These are phyloP conservation scores for Klebsormidium nitens DNA, from an alignment of 139 green algal genomes.

Conservation along the genomic window DNA sequence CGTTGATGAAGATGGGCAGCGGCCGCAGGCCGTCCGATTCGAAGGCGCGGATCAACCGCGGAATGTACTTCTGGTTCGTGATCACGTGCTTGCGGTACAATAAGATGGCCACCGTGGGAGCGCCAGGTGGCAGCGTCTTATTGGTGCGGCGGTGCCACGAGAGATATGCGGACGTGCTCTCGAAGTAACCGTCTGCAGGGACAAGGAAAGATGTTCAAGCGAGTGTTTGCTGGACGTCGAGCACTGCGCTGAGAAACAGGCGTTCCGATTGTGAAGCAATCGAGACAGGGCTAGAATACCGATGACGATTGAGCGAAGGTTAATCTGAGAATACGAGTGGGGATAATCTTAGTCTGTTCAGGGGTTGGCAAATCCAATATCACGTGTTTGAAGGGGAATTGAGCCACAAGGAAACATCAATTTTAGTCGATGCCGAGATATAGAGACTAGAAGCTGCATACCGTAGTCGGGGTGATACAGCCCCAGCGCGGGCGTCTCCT, in stretches of 20 bases:
- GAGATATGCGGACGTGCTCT: constrained; percentile 28
- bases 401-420: too few species aligned
- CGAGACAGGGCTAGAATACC: too few species aligned
- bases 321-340: too few species aligned
- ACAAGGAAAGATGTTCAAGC: not conserved
- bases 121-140: constrained; percentile 25
- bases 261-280: too few species aligned
- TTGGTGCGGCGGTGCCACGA: constrained; percentile 20
- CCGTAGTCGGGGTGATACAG: constrained; percentile 78
- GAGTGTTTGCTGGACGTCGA: too few species aligned
- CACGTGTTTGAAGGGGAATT: too few species aligned
- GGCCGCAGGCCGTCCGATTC: constrained; percentile 38
- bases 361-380: too few species aligned
- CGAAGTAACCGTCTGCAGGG: constrained; percentile 41
- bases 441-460: too few species aligned
- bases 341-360: too few species aligned
- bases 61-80: constrained; percentile 79
- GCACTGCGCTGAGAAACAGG: too few species aligned
- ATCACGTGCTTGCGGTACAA: constrained; percentile 99
- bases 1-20: constrained; percentile 84
- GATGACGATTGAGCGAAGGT: too few species aligned
- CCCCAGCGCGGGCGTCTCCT: constrained; percentile 83
- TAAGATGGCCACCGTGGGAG: constrained; percentile 79
- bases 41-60: constrained; percentile 44
- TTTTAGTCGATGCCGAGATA: too few species aligned